Conservation (phyloP, 2,329 filamentous ascomycete species). For the Beauveria asiatica region DNA sequence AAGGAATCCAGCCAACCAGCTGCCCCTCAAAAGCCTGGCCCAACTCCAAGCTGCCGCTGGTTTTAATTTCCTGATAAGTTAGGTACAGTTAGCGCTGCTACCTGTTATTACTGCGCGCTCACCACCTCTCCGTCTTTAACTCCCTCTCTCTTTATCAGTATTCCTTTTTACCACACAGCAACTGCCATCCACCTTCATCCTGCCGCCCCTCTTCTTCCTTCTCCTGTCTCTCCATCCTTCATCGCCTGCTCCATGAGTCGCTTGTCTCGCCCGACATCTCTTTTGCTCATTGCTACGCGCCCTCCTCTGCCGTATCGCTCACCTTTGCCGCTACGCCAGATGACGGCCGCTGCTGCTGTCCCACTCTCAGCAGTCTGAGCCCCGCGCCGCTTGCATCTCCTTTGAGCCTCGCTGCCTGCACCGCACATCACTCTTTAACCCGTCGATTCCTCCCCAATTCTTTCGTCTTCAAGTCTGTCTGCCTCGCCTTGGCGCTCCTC, state of each 20-base stretch:
- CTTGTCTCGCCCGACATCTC: background rate
- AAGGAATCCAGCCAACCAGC: too few species aligned
- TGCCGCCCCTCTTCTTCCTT: background rate
- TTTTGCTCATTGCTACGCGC: constrained; percentile 15
- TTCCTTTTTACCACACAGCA: background rate
- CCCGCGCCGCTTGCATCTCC: constrained; percentile 16
- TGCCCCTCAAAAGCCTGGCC: too few species aligned
- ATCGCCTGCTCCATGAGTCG: constrained; percentile 5
- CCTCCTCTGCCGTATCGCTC: constrained; percentile 9
- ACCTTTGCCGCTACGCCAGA: constrained; percentile 14
- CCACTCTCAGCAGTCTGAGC: constrained; percentile 19
- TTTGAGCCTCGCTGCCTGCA: background rate
- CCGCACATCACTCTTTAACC: background rate
- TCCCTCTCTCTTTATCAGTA: background rate
- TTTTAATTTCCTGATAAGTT: background rate
- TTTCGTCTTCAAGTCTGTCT: background rate
- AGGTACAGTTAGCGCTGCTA: background rate
- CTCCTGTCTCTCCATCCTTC: background rate
- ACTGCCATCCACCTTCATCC: background rate
- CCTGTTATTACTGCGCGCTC: background rate
- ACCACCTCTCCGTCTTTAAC: background rate
- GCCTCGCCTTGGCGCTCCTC: background rate
- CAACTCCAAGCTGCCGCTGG: too few species aligned
- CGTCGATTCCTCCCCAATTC: background rate
- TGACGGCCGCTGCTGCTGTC: constrained; percentile 16